Percentiles rank a stretch among this genome's conserved stretches.
These are phyloP conservation scores for Lindgomyces ingoldianus DNA, from an alignment of 495 filamentous ascomycete genomes.

Conservation along the genomic window DNA sequence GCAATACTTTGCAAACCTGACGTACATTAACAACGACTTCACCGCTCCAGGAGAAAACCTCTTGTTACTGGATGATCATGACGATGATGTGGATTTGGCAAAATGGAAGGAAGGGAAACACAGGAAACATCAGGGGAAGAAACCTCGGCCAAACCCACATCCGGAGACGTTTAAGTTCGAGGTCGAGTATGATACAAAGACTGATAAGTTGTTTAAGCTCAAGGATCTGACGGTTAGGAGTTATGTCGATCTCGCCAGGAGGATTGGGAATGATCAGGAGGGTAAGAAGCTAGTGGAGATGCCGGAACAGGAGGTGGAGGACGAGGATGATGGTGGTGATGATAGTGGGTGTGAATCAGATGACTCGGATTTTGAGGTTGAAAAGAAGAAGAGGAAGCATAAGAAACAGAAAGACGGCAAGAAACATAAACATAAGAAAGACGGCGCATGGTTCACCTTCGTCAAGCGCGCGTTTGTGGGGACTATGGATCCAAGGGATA, in stretches of 20 bases:
- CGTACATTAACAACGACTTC: conserved; percentile 73
- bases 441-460: conserved; percentile 73
- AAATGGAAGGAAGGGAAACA: conserved; percentile 61
- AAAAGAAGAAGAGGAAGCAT: conserved; percentile 51
- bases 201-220: conserved; percentile 73
- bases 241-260: conserved; percentile 72
- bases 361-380: conserved; percentile 34
- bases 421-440: conserved; percentile 49
- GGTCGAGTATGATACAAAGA: conserved; percentile 80
- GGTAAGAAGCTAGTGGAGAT: conserved; percentile 38
- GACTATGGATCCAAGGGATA: conserved; percentile 62
- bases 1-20: conserved; percentile 94
- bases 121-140: conserved; percentile 38
- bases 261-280: conserved; percentile 62
- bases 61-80: conserved; percentile 22
- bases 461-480: conserved; percentile 77
- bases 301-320: conserved; percentile 29
- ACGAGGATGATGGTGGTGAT: conserved; percentile 31
- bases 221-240: conserved; percentile 83
- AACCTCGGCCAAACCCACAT: conserved; percentile 49
- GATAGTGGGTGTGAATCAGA: conserved; percentile 24
- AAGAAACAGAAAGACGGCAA: conserved; percentile 50
- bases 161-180: conserved; percentile 71
- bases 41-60: conserved; percentile 5
- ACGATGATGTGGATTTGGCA: conserved; percentile 47